A percentile compares a stretch with the other conserved stretches of the same genome.
phyloP scores from a whole-genome alignment of 306 rosid genomes.

The Ormosia semicastrata region DNA sequence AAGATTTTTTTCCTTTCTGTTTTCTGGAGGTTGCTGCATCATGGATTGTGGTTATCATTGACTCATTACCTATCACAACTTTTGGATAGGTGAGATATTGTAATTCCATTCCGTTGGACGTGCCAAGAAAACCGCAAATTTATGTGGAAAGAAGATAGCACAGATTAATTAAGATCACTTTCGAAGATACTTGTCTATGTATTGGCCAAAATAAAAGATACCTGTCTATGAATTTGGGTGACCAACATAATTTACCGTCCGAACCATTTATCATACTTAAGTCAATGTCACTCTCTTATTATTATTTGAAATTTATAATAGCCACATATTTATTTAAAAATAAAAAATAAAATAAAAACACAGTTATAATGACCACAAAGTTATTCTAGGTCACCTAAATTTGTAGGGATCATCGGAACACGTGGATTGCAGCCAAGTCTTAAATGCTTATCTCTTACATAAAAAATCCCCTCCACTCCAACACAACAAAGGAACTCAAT shows the following conservation, averaged over 20 bases:
- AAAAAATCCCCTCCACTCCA: not conserved
- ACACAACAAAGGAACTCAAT: not conserved
- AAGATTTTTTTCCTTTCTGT: not conserved
- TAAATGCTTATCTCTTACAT: not conserved
- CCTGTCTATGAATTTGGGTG: not conserved
- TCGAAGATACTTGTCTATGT: not conserved
- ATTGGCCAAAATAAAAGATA: not conserved
- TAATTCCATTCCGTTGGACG: not conserved
- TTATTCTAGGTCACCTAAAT: not conserved
- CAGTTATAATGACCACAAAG: slow-evolving; percentile 8
- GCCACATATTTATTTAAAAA: not conserved
- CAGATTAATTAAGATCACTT: not conserved
- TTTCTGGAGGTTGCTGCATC: not conserved
- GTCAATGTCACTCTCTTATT: not conserved
- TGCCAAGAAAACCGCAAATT: not conserved
- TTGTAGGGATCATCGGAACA: not conserved
- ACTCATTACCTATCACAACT: not conserved
- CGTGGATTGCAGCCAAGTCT: not conserved
- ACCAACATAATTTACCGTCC: not conserved
- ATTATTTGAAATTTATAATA: not conserved
- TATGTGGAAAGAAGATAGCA: not conserved
- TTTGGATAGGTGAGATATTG: not conserved
- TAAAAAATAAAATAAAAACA: not conserved
- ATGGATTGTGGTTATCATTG: not conserved
- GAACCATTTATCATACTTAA: not conserved